Evolutionary conservation across 768 basidiomycete species (phyloP), one percentile per base, ranked within the genome.

Genomic region (Trametes elegans): DNA sequence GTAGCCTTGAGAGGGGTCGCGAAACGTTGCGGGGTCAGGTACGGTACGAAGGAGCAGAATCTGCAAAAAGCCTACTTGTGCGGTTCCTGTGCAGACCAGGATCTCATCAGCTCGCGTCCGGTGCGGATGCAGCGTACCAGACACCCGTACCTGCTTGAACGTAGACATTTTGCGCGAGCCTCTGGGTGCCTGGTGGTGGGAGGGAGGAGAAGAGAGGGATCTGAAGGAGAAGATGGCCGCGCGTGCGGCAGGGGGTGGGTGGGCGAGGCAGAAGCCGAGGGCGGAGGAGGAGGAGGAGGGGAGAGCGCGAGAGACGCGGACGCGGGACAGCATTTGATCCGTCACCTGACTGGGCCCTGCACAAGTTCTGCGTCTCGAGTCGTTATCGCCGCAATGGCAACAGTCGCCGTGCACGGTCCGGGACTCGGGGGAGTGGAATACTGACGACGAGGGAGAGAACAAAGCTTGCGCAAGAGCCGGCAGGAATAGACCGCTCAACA

Each of bases 51-150:
- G 6, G 14, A 19, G 39, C 23, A 57, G 18, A 34, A 27, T 50
- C 43, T 31, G 16, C 18, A 28, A n/a, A 28, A 44, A 5, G 26
- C 69, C 74, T 73, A 81, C 81, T 79, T 78, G 66, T 81, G 80
- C 6, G 76, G 71, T 35, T 73, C 74, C 76, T 79, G 46, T 18
- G 47, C 7, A 16, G 18, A 27, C 27, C 5, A 3, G 11, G 19
- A 46, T 34, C 19, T 34, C 11, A 32, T 46, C 28, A 46, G 29
- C 29, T n/a, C 7, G 19, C 8, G 29, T 31, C 10, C 45, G 31
- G 10, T 23, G 45, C 19, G 27, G 19, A 32, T 31, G 7, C 19
- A 3, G 16, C 10, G 4, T 7, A 11, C 13, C 28, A 11, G 21
- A 11, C n/a, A 34, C 16, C 38, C 55, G 49, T 28, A 73, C 72